These are phyloP conservation scores for Teratosphaeria viscida DNA, from an alignment of 2,329 filamentous ascomycete genomes.

Conservation along the genomic window DNA sequence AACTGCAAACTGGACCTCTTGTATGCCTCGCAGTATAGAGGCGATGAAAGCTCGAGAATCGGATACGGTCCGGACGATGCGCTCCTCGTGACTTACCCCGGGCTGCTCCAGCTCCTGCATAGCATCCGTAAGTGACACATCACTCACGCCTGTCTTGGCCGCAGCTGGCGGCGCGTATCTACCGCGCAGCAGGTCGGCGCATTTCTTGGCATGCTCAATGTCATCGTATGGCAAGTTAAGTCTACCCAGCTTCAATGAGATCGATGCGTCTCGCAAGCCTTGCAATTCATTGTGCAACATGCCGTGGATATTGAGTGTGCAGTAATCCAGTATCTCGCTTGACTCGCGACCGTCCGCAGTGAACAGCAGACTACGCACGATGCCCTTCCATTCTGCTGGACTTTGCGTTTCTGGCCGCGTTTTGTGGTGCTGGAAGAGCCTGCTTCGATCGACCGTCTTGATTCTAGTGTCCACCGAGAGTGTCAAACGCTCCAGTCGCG, in stretches of 20 bases:
- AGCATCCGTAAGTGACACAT: constrained; percentile 61
- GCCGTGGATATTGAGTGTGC: constrained; percentile 82
- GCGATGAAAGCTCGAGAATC: constrained; percentile 88
- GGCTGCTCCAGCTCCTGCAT: constrained; percentile 62
- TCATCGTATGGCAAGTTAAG: constrained; percentile 89
- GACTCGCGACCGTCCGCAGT: constrained; percentile 76
- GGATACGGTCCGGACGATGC: constrained; percentile 71
- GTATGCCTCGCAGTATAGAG: constrained; percentile 82
- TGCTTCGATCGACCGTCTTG: constrained; percentile 82
- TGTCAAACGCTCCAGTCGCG: constrained; percentile 76
- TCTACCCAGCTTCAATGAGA: constrained; percentile 82
- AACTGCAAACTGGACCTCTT: constrained; percentile 91
- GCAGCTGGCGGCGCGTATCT: constrained; percentile 19
- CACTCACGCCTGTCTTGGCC: constrained; percentile 26
- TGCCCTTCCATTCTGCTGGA: constrained; percentile 91
- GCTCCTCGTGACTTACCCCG: constrained; percentile 50
- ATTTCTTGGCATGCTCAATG: constrained; percentile 52
- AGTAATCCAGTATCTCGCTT: constrained; percentile 78
- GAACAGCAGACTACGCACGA: constrained; percentile 75
- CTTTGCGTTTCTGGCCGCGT: constrained; percentile 52
- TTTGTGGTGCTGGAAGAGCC: constrained; percentile 74
- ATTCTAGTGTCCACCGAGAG: constrained; percentile 81
- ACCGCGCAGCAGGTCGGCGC: constrained; percentile 41
- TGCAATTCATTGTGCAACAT: constrained; percentile 76
- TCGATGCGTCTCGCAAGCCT: constrained; percentile 78